phyloP scores from a whole-genome alignment of 2,329 filamentous ascomycete genomes.

The Mycosphaerella arachidis region DNA sequence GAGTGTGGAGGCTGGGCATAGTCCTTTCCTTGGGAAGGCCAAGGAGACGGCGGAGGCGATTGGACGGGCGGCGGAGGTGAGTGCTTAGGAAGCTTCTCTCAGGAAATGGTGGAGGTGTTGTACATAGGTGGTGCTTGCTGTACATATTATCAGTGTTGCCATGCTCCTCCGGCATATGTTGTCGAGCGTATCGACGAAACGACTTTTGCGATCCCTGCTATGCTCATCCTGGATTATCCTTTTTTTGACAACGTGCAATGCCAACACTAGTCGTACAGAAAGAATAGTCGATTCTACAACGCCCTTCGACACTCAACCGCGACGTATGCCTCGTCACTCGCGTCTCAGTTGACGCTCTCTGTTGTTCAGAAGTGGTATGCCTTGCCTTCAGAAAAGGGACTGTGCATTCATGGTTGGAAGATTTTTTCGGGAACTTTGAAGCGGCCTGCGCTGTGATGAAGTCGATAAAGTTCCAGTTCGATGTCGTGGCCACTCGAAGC shows the following conservation, averaged over 20 bases:
- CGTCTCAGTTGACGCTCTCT: no score
- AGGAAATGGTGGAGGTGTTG: not conserved
- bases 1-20: conserved; percentile 25
- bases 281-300: no score
- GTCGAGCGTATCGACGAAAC: not conserved
- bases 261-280: no score
- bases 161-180: no score
- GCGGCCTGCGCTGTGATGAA: not conserved
- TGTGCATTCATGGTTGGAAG: not conserved
- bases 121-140: not conserved
- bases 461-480: not conserved
- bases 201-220: not conserved
- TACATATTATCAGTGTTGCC: not conserved
- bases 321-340: no score
- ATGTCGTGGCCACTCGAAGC: no score
- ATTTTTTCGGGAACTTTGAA: not conserved
- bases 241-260: no score
- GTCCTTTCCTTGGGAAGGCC: conserved; percentile 26
- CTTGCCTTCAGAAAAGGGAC: no score
- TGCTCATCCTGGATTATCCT: not conserved
- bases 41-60: conserved; percentile 23
- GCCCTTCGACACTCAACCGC: no score
- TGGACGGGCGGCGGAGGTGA: conserved; percentile 14
- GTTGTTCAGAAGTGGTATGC: no score
- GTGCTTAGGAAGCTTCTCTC: not conserved